A percentile compares a stretch with the other conserved stretches of the same genome.
Conservation (phyloP, 1,139 yeast species). For the Zygoascus meyerae region DNA sequence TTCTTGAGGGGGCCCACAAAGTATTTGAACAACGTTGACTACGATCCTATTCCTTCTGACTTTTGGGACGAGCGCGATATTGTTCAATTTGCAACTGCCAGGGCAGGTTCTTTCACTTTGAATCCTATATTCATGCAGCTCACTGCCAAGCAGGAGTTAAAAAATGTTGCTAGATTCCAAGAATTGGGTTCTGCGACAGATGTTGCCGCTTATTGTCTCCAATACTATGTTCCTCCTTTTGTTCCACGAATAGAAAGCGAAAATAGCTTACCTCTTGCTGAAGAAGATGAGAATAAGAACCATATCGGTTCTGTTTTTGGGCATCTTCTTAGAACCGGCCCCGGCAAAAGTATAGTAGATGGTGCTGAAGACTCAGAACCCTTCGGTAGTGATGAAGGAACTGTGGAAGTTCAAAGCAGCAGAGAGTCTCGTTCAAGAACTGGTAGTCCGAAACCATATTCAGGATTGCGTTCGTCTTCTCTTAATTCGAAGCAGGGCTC, state of each 20-base stretch:
- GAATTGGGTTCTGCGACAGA: constrained; percentile 30
- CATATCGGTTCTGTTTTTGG: too few species aligned
- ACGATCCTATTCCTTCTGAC: constrained; percentile 23
- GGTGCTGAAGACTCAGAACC: too few species aligned
- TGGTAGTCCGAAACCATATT: background rate
- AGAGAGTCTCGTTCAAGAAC: background rate
- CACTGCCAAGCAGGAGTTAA: constrained; percentile 39
- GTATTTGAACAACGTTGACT: constrained; percentile 26
- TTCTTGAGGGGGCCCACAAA: constrained; percentile 43
- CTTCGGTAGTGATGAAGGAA: too few species aligned
- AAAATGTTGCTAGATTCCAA: constrained; percentile 3
- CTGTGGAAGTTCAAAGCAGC: too few species aligned
- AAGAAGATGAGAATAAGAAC: too few species aligned
- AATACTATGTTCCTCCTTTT: constrained; percentile 3
- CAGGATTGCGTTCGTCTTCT: background rate
- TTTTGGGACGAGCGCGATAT: constrained; percentile 35
- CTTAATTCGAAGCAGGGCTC: constrained; percentile 4
- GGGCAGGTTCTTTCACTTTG: constrained; percentile 36
- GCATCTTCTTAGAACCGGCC: too few species aligned
- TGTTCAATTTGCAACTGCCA: constrained; percentile 25
- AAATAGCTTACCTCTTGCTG: too few species aligned
- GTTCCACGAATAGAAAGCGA: background rate
- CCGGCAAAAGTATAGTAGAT: too few species aligned
- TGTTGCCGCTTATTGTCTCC: constrained; percentile 33
- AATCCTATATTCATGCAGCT: constrained; percentile 46